phyloP scores from a whole-genome alignment of 345 rosid genomes.

The Cardamine occulta region DNA sequence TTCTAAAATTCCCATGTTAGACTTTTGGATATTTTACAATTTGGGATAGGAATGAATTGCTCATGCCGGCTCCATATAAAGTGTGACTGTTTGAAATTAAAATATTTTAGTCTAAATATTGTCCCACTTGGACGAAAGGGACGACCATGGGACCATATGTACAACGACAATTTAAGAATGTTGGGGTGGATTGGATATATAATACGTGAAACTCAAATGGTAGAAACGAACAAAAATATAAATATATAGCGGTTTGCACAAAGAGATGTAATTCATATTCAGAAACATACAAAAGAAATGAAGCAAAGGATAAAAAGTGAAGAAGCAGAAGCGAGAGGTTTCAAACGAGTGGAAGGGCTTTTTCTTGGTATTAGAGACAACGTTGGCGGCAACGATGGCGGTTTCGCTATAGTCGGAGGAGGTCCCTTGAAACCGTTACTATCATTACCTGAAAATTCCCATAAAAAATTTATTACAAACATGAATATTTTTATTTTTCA shows the following conservation, averaged over 20 bases:
- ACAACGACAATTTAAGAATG: neutral
- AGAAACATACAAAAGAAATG: slow-evolving; percentile 11
- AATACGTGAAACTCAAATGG: neutral
- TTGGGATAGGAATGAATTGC: neutral
- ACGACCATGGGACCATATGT: neutral
- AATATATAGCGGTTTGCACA: neutral
- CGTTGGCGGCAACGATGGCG: slow-evolving; percentile 5
- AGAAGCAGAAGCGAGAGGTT: slow-evolving; percentile 20
- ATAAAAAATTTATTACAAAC: neutral
- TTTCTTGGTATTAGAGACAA: neutral
- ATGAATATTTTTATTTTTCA: neutral
- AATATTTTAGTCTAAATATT: neutral
- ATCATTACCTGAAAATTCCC: slow-evolving; percentile 33
- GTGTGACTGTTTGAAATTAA: neutral
- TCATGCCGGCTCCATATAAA: neutral
- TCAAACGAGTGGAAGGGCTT: slow-evolving; percentile 14
- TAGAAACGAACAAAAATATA: neutral
- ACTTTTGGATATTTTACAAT: slow-evolving; percentile 12
- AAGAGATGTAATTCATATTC: neutral
- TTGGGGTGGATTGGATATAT: neutral
- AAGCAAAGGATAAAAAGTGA: slow-evolving; percentile 17
- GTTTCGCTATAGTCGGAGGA: neutral
- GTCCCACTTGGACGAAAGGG: slow-evolving; percentile 5
- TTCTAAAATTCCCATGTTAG: neutral
- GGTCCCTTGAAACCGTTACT: slow-evolving; percentile 17